These are phyloP conservation scores for Hypomontagnella submonticulosa DNA, from an alignment of 495 filamentous ascomycete genomes.

Conservation along the genomic window DNA sequence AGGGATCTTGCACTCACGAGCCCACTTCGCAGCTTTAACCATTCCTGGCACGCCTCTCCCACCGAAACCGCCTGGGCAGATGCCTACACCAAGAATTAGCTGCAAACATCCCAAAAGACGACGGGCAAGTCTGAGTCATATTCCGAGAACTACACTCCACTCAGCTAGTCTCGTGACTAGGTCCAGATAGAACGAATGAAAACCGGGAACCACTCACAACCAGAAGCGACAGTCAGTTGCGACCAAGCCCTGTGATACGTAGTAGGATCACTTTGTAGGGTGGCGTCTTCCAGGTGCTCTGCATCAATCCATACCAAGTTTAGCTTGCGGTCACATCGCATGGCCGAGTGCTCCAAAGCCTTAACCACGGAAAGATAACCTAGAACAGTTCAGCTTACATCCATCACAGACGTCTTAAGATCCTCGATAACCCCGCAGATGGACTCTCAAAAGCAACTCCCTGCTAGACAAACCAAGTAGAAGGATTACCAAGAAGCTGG, in stretches of 20 bases:
- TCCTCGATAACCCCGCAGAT: neutral
- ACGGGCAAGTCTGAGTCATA: neutral
- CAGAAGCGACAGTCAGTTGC: slow-evolving; percentile 56
- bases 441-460: neutral
- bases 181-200: neutral
- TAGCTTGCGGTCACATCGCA: slow-evolving; percentile 84
- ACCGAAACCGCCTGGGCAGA: slow-evolving; percentile 83
- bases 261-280: slow-evolving; percentile 66
- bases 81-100: slow-evolving; percentile 45
- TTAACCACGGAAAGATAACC: slow-evolving; percentile 58
- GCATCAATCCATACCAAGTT: slow-evolving; percentile 86
- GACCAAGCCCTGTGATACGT: slow-evolving; percentile 93
- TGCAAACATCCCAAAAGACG: neutral
- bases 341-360: slow-evolving; percentile 88
- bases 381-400: slow-evolving; percentile 3
- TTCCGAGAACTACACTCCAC: slow-evolving; percentile 6
- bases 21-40: slow-evolving; percentile 84
- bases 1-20: slow-evolving; percentile 80
- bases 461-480: neutral
- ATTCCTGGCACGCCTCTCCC: slow-evolving; percentile 85
- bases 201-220: slow-evolving; percentile 17
- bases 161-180: neutral
- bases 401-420: neutral
- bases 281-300: slow-evolving; percentile 77
- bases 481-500: slow-evolving; percentile 32